A percentile compares a stretch with the other conserved stretches of the same genome.
phyloP scores from a whole-genome alignment of 2,329 filamentous ascomycete genomes.

The Helminthosporium solani region DNA sequence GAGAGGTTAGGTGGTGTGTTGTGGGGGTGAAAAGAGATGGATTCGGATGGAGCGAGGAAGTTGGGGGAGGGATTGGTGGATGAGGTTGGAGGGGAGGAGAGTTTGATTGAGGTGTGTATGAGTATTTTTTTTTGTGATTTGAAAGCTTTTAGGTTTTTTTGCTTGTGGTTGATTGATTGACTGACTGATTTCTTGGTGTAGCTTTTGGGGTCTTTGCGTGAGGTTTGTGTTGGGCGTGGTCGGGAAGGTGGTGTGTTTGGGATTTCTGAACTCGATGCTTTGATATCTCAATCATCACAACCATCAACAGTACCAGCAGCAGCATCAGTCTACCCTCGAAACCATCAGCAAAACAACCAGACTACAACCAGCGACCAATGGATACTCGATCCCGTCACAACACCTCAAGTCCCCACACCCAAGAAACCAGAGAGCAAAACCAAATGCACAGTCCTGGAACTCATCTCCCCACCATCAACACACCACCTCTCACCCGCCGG shows the following conservation, averaged over 20 bases:
- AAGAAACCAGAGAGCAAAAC: slow-evolving; percentile 5
- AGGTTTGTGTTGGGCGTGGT: slow-evolving; percentile 16
- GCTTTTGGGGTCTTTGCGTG: slow-evolving; percentile 44
- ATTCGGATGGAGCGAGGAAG: slow-evolving; percentile 38
- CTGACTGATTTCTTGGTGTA: slow-evolving; percentile 17
- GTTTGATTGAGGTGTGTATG: slow-evolving; percentile 29
- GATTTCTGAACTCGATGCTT: slow-evolving; percentile 49
- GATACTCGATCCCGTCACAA: background rate
- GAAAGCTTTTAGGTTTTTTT: background rate
- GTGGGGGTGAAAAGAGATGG: slow-evolving; percentile 6
- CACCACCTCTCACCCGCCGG: slow-evolving; percentile 49
- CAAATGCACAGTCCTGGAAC: slow-evolving; percentile 47
- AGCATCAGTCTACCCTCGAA: slow-evolving; percentile 9
- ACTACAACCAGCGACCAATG: slow-evolving; percentile 5
- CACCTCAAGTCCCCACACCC: background rate
- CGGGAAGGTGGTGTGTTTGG: slow-evolving; percentile 36
- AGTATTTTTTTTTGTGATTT: background rate
- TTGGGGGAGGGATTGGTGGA: slow-evolving; percentile 56
- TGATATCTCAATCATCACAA: slow-evolving; percentile 22
- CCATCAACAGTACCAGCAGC: background rate
- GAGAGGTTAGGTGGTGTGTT: slow-evolving; percentile 2
- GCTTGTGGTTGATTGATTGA: background rate
- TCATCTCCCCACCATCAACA: slow-evolving; percentile 49
- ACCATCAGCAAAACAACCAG: slow-evolving; percentile 1
- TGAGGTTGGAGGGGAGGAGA: slow-evolving; percentile 35